Base-by-base conservation (phyloP, 192 early-diverging fungal species). In the Gonapodya prolifera region DNA sequence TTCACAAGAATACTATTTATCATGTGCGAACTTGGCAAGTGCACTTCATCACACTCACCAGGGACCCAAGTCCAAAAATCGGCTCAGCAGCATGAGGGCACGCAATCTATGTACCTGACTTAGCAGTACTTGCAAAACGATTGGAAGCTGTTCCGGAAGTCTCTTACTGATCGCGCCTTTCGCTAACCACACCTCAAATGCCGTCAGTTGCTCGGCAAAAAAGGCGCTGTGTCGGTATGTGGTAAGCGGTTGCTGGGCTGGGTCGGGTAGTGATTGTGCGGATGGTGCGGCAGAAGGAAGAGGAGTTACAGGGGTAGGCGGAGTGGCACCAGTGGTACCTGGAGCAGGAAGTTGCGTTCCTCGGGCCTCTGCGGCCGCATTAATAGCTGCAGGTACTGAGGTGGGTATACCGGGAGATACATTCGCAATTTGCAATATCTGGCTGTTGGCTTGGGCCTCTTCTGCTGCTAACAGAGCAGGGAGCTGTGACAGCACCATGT, bases 181-280 rank as follows among this genome's bases (percentile, higher is more conserved):
- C 18, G 89, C 84, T 70, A 99, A 86, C 96, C 96, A 99, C 23
- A 95, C 95, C 80, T 98, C 94, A 81, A 99, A 99, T 0, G 96
- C 96, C 35, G 94, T 95, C 70, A 99, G 87, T 86, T 99, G 97
- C 80, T 97, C 95, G 34, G 94, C 90, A 80, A 98, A 99, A 81
- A 97, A 99, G 32, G 89, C 88, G 82, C 92, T 94, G 29, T 92
- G 84, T 76, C 90, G 86, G 81, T 95, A 95, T 31, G 92, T 87
- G 30, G 87, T 79, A 29, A 29, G 8, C 31, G 18, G 18, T 18
- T 2, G 18, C 16, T 16, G 18, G 17, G 75, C 1, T 16, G 45
- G 45, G 45, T 61, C 45, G 8, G 45, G 45, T 8, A 61, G 45
- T 8, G 45, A 61, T 61, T 61, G 45, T 61, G 45, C 23, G 45